phyloP scores from a whole-genome alignment of 2,329 filamentous ascomycete genomes.

The Pseudogymnoascus sp. region DNA sequence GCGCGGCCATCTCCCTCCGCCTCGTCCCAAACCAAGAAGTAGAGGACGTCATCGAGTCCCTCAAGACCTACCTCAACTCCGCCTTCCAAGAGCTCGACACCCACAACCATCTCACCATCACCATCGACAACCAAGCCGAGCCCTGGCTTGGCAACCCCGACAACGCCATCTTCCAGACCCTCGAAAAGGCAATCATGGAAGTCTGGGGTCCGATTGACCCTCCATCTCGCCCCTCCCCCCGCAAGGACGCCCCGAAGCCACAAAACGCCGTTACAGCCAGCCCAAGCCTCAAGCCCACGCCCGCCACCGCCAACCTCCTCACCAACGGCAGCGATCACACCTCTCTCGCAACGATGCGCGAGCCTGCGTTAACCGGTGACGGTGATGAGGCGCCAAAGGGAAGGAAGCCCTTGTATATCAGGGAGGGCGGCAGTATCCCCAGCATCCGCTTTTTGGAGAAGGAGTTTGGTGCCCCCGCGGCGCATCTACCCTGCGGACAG shows the following conservation, averaged over 20 bases:
- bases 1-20: constrained; percentile 79
- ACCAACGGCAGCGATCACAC: constrained; percentile 36
- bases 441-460: constrained; percentile 92
- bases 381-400: constrained; percentile 17
- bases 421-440: constrained; percentile 91
- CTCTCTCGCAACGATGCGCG: constrained; percentile 19
- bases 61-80: constrained; percentile 58
- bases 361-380: constrained; percentile 7
- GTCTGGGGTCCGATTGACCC: constrained; percentile 62
- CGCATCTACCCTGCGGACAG: constrained; percentile 88
- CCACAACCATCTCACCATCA: constrained; percentile 70
- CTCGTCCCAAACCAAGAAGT: constrained; percentile 91
- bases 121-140: constrained; percentile 87
- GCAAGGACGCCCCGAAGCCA: constrained; percentile 15
- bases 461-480: constrained; percentile 82
- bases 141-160: constrained; percentile 91
- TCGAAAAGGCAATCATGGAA: constrained; percentile 75
- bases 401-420: constrained; percentile 75
- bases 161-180: constrained; percentile 82
- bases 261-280: constrained; percentile 14
- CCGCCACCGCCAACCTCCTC: constrained; percentile 43
- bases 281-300: constrained; percentile 31
- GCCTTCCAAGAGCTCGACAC: constrained; percentile 70
- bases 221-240: constrained; percentile 27
- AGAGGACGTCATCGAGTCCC: constrained; percentile 58